Evolutionary conservation across 2,329 filamentous ascomycete species (phyloP).

Genomic region (Corynespora cassiicola): DNA sequence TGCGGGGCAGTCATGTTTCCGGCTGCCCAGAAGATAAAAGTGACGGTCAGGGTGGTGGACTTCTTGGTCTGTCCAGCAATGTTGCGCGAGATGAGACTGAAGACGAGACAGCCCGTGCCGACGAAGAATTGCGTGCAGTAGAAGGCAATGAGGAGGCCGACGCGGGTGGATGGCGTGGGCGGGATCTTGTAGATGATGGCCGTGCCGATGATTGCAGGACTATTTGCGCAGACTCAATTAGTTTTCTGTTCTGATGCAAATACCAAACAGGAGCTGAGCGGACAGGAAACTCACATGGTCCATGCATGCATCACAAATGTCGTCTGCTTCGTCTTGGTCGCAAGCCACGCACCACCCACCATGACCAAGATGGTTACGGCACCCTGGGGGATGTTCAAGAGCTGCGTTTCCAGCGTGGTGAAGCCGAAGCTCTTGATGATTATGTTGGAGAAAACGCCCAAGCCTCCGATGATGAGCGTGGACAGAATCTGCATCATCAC

Average conservation of each 20-base stretch:
- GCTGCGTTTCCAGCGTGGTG: slow-evolving; percentile 29
- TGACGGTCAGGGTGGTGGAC: slow-evolving; percentile 12
- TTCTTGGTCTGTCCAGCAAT: slow-evolving; percentile 27
- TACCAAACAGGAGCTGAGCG: too few relatives aligned
- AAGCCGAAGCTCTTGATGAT: slow-evolving; percentile 38
- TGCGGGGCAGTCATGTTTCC: slow-evolving; percentile 15
- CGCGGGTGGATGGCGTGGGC: slow-evolving; percentile 20
- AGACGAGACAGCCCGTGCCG: slow-evolving; percentile 23
- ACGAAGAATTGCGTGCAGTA: slow-evolving; percentile 36
- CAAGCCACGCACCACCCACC: slow-evolving; percentile 22
- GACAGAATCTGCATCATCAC: slow-evolving; percentile 29
- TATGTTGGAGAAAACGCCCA: slow-evolving; percentile 45
- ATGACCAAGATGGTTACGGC: slow-evolving; percentile 29
- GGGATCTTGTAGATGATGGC: slow-evolving; percentile 24
- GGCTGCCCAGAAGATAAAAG: slow-evolving; percentile 14
- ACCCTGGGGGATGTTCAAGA: slow-evolving; percentile 38
- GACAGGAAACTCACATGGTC: too few relatives aligned
- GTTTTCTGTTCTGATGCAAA: too few relatives aligned
- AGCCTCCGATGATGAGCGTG: slow-evolving; percentile 41
- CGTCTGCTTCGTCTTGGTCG: not conserved
- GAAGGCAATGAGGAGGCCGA: slow-evolving; percentile 32
- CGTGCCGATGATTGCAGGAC: slow-evolving; percentile 26
- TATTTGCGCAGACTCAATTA: too few relatives aligned
- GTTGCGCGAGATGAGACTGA: slow-evolving; percentile 19
- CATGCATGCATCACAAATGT: not conserved